Base-by-base conservation (phyloP, 768 basidiomycete species). In the Lentinula boryana region DNA sequence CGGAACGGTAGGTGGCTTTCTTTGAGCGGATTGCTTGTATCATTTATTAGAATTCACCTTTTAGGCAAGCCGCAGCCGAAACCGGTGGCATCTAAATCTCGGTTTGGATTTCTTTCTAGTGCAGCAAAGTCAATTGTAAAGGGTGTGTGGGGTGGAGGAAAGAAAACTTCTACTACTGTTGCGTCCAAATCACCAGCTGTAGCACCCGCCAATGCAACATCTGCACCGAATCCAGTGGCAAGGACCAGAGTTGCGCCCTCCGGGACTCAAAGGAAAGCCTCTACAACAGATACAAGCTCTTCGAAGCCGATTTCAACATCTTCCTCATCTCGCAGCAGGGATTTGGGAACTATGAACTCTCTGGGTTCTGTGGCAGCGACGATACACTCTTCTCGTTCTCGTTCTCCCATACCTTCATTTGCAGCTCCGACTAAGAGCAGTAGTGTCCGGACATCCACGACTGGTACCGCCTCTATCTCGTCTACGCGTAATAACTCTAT, bases 101-200 rank as follows among this genome's bases (percentile, higher is more conserved):
- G 84, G 40, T 84, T 89, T 61, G 90, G 88, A 1, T 89, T 92
- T 75, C 70, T 92, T 5, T 79, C 85, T 7, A 75, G 78, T 21
- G 85, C 80, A 16, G 85, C 90, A 7, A 91, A 89, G 69, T 81
- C 83, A 0, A 74, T 91, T 3, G 89, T 91, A 4, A 77, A 80
- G 65, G 88, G 81, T 63, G 88, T 92, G 1, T 91, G 88, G 88
- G 85, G 84, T 65, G 77, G 87, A 64, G 83, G 76, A 7, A 80
- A 78, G 65, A 60, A 68, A n/a, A 46, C 70, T 8, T 43, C 71
- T 15, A 55, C 69, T 8, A 63, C 67, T 21, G 61, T 72, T 32
- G 67, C 63, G 40, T 70, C 69, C 60, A 41, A n/a, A 43, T 68
- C 69, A 27, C 70, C 73, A 62, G 52, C 70, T 31, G 56, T 66